Evolutionary conservation across 495 filamentous ascomycete genomes (phyloP).

Genomic region (Penicillium antarcticum): DNA sequence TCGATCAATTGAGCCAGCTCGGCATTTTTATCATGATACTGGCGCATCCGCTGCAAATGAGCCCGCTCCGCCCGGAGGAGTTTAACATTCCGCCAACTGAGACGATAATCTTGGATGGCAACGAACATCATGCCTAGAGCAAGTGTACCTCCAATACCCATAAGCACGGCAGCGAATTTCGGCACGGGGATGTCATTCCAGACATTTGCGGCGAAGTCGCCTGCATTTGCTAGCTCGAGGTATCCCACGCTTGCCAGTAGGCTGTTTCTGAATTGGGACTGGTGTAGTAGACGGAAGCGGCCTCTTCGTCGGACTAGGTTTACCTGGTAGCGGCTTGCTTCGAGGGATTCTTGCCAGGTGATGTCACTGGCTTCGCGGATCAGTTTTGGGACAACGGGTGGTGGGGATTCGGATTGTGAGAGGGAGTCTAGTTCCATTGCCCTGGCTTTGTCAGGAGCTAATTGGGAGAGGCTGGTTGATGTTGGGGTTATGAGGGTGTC

Average conservation of each 20-base stretch:
- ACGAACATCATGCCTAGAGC: conserved; percentile 44
- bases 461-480: not conserved
- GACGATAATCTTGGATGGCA: conserved; percentile 35
- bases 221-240: conserved; percentile 51
- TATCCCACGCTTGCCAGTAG: conserved; percentile 46
- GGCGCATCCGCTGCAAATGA: conserved; percentile 19
- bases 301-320: conserved; percentile 16
- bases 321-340: conserved; percentile 14
- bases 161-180: conserved; percentile 39
- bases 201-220: conserved; percentile 52
- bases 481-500: conserved; percentile 16
- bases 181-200: conserved; percentile 51
- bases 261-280: conserved; percentile 43
- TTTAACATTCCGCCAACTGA: conserved; percentile 44
- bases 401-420: conserved; percentile 1
- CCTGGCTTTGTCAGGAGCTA: not conserved
- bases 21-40: conserved; percentile 14
- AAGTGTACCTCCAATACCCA: conserved; percentile 47
- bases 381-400: conserved; percentile 15
- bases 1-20: conserved; percentile 19
- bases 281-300: conserved; percentile 21
- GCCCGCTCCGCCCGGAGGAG: conserved; percentile 36
- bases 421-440: not conserved
- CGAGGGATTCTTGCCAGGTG: conserved; percentile 16
- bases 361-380: conserved; percentile 22